Evolutionary conservation across 495 filamentous ascomycete species (phyloP).

Genomic region (Tuber calosporum): DNA sequence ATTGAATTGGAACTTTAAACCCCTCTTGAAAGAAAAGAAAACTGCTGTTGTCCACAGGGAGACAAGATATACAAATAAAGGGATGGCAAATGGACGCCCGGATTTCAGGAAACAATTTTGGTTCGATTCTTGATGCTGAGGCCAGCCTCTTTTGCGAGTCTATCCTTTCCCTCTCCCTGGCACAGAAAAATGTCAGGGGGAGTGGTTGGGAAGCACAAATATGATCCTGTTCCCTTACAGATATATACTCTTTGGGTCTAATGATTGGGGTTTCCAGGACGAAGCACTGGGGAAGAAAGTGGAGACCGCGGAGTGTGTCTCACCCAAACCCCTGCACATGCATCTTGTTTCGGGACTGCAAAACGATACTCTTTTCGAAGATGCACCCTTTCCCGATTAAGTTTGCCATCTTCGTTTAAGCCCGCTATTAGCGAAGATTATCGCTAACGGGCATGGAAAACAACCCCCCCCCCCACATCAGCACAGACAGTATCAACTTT

Average conservation of each 20-base stretch:
- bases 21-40: slow-evolving; percentile 10
- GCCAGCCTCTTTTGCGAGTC: slow-evolving; percentile 31
- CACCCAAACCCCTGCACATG: slow-evolving; percentile 20
- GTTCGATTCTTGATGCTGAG: slow-evolving; percentile 25
- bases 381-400: slow-evolving; percentile 20
- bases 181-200: slow-evolving; percentile 20
- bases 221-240: slow-evolving; percentile 20
- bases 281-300: slow-evolving; percentile 14
- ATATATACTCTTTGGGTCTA: slow-evolving; percentile 32
- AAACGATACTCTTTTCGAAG: slow-evolving; percentile 24
- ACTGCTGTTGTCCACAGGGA: slow-evolving; percentile 17
- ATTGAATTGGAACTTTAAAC: slow-evolving; percentile 23
- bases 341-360: slow-evolving; percentile 30
- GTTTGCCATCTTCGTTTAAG: slow-evolving; percentile 15
- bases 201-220: slow-evolving; percentile 17
- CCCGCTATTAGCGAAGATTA: slow-evolving; percentile 11
- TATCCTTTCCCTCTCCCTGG: slow-evolving; percentile 21
- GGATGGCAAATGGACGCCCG: slow-evolving; percentile 1
- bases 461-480: slow-evolving; percentile 21
- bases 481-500: not conserved
- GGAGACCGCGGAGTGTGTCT: slow-evolving; percentile 10
- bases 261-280: slow-evolving; percentile 12
- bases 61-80: slow-evolving; percentile 14
- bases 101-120: slow-evolving; percentile 18
- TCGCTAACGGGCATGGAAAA: slow-evolving; percentile 10